Evolutionary conservation across 345 rosid species (phyloP).

Genomic region (Draba incana): DNA sequence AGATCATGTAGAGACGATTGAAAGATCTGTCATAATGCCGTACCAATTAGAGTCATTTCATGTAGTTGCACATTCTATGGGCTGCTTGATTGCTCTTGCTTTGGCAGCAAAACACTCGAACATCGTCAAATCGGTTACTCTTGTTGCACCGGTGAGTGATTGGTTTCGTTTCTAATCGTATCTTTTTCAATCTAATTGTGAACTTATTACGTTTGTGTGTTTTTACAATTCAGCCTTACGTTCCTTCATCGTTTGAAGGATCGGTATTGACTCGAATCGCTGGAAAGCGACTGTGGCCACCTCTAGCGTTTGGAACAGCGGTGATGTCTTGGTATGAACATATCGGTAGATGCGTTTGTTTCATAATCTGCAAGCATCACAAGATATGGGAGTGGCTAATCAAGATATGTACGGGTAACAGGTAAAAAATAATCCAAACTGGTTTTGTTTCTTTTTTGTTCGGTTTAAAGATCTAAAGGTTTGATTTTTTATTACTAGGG

Average conservation of each 20-base stretch:
- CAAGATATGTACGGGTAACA: constrained; percentile 53
- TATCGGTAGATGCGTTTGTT: constrained; percentile 70
- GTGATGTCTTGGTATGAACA: constrained; percentile 95
- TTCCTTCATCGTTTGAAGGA: constrained; percentile 37
- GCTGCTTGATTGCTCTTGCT: constrained; percentile 72
- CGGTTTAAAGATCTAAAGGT: background rate
- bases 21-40: constrained; percentile 52
- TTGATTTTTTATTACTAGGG: constrained; percentile 45
- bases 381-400: constrained; percentile 64
- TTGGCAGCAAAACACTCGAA: constrained; percentile 58
- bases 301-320: constrained; percentile 61
- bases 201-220: constrained; percentile 13
- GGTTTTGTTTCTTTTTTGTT: background rate
- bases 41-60: constrained; percentile 59
- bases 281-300: constrained; percentile 78
- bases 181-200: background rate
- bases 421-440: constrained; percentile 46
- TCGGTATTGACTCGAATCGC: constrained; percentile 57
- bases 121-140: constrained; percentile 56
- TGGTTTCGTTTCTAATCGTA: background rate
- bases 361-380: constrained; percentile 70
- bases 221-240: constrained; percentile 57
- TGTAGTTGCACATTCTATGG: constrained; percentile 88
- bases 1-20: constrained; percentile 64
- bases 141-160: constrained; percentile 64